These are phyloP conservation scores for Endothia cerciana DNA, from an alignment of 2,329 filamentous ascomycete genomes.

Conservation along the genomic window DNA sequence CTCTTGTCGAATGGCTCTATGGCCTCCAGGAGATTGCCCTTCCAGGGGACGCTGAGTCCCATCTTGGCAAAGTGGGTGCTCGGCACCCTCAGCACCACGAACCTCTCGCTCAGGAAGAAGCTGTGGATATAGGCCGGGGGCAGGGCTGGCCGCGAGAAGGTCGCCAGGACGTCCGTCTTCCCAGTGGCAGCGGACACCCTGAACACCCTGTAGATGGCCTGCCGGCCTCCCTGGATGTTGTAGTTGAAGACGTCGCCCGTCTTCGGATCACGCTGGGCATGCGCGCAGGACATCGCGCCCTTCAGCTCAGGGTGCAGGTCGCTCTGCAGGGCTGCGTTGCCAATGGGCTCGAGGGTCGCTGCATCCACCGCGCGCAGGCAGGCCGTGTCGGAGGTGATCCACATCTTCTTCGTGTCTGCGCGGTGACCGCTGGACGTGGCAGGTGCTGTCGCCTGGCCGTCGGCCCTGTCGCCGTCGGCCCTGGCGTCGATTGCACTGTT, in stretches of 20 bases:
- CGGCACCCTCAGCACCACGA: conserved; percentile 75
- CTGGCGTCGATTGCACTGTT: conserved; percentile 38
- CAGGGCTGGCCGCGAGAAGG: conserved; percentile 54
- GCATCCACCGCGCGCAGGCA: conserved; percentile 67
- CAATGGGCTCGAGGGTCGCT: conserved; percentile 72
- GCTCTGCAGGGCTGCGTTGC: conserved; percentile 59
- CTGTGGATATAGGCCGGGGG: conserved; percentile 80
- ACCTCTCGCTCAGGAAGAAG: conserved; percentile 72
- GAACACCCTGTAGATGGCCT: conserved; percentile 71
- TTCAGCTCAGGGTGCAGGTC: conserved; percentile 69
- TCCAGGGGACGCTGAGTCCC: conserved; percentile 65
- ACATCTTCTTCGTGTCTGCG: conserved; percentile 48
- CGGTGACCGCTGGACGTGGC: neutral
- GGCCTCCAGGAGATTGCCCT: conserved; percentile 69
- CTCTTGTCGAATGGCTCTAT: conserved; percentile 65
- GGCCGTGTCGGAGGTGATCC: conserved; percentile 59
- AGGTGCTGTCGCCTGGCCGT: neutral
- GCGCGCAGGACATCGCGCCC: conserved; percentile 70
- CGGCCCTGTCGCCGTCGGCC: conserved; percentile 38
- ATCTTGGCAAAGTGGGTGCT: conserved; percentile 61
- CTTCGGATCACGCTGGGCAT: conserved; percentile 70
- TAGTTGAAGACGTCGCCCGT: conserved; percentile 82
- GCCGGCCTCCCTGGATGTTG: conserved; percentile 68
- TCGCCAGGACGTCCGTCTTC: conserved; percentile 71
- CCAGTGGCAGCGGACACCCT: conserved; percentile 64